Evolutionary conservation across 169 alveolate genomes (phyloP), one percentile per base, ranked within the genome.

Genomic region (Plasmodium gallinaceum): DNA sequence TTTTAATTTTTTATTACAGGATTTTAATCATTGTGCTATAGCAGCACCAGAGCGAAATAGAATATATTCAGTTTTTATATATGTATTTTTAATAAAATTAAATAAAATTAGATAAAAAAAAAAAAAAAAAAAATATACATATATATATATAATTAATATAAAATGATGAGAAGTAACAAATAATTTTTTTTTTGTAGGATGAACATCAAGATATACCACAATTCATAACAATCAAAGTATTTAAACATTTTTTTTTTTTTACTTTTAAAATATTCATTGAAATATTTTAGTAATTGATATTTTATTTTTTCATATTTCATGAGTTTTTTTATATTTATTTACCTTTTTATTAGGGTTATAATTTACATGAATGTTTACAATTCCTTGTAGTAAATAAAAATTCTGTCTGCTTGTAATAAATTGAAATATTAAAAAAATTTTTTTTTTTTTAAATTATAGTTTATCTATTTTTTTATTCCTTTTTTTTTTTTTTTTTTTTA

Each of bases 11-110:
- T 58, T 58, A 14, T 22, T 57, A 39, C 45, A 74, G 88, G 68
- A 58, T 24, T 58, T 46, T 46, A 48, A 74, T 46, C 88, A 57
- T 58, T 74, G 88, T 54, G 88, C 88, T 24, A 74, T 74, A 46
- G 88, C 88, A 42, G 88, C 54, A 32, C 88, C 88, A 16, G 88
- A 74, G 61, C 22, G 88, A 62, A 74, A 74, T 57, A 57, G 58
- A 74, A 74, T 57, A 74, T 74, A 74, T 58, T 74, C 88, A 6
- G 58, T 74, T 5, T 74, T 57, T 58, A 71, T 57, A 43, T 16
- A 20, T 54, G 88, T 74, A 74, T 39, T 37, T 24, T 20, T 60
- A 20, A 60, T 10, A 24, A 24, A 20, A 60, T 60, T 20, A 14
- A 14, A 64, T 24, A 24, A 64, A 64, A 18, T n/a, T 43, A 1